phyloP scores from a whole-genome alignment of 176 grass and related monocot genomes.

The maize (Zea mays) region Zm-B73-REFERENCE-NAM-5.0 NC_050098.1:177045501-177046000 shows the following conservation, averaged over 20 bases:
- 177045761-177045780: not conserved
- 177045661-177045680: not conserved
- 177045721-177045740: constrained; percentile 17
- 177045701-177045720: constrained; percentile 23
- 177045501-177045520: constrained; percentile 13
- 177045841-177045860: constrained; percentile 7
- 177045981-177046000: not conserved
- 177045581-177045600: constrained; percentile 5
- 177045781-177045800: constrained; percentile 18
- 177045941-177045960: not conserved
- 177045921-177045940: not conserved
- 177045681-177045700: constrained; percentile 32
- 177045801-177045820: not conserved
- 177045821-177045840: constrained; percentile 17
- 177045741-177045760: constrained; percentile 25
- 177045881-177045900: constrained; percentile 11
- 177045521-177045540: constrained; percentile 42
- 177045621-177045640: not conserved
- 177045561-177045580: not conserved
- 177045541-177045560: not conserved
- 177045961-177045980: not conserved
- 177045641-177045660: too few species aligned
- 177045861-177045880: not conserved
- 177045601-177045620: not conserved
- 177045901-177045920: constrained; percentile 23